Evolutionary conservation across 208 protist species (phyloP).

Genomic region (Wallacemonas collosoma): DNA sequence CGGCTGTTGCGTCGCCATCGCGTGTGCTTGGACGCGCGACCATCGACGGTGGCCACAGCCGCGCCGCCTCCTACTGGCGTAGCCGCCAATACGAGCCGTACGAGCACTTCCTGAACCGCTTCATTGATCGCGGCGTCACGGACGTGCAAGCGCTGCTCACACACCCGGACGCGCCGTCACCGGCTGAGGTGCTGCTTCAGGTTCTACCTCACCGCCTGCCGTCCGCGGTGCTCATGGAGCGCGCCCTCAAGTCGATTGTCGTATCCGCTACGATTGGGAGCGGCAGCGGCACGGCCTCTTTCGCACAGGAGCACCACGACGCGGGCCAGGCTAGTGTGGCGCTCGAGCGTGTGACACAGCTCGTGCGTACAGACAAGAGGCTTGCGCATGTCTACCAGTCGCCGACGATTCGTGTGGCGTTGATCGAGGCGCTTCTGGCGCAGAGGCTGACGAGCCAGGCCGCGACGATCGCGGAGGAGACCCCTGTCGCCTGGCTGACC

Average conservation of each 20-base stretch:
- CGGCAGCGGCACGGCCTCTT: neutral
- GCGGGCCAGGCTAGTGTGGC: neutral
- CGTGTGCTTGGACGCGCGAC: conserved; percentile 6
- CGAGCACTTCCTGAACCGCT: conserved; percentile 48
- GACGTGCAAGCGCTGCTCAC: conserved; percentile 42
- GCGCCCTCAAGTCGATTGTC: conserved; percentile 38
- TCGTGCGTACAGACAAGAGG: neutral
- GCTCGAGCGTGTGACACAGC: neutral
- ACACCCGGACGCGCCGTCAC: conserved; percentile 68
- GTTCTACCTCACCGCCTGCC: conserved; percentile 56
- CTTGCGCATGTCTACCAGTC: conserved; percentile 37
- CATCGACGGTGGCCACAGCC: neutral
- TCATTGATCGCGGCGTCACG: conserved; percentile 57
- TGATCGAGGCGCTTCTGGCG: conserved; percentile 51
- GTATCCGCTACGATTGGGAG: conserved; percentile 21
- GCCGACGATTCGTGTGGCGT: conserved; percentile 39
- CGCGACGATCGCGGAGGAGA: conserved; percentile 43
- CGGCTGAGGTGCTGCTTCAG: conserved; percentile 46
- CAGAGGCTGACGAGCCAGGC: conserved; percentile 47
- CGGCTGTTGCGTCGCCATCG: neutral
- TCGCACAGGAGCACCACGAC: neutral
- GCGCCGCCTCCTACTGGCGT: conserved; percentile 24
- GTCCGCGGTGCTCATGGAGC: conserved; percentile 38
- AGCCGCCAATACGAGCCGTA: conserved; percentile 61
- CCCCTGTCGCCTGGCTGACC: conserved; percentile 51